phyloP scores from a whole-genome alignment of 2,329 filamentous ascomycete species.

The Alternaria sp. region DNA sequence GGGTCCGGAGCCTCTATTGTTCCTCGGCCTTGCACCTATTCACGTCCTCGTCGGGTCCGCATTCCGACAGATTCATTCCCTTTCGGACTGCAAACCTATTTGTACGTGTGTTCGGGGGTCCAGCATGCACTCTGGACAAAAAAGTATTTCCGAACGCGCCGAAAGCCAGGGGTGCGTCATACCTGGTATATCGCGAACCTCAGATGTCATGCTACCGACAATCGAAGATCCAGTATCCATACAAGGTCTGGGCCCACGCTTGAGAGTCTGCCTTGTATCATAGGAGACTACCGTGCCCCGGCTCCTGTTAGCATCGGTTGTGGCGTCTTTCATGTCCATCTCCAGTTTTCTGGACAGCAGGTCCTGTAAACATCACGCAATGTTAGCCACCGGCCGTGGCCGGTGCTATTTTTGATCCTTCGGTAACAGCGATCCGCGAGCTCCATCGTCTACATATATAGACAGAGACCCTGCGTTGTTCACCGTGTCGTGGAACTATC shows the following conservation, averaged over 20 bases:
- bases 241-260: not conserved
- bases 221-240: not conserved
- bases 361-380: conserved; percentile 13
- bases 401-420: conserved; percentile 34
- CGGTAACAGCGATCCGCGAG: conserved; percentile 9
- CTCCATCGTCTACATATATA: conserved; percentile 26
- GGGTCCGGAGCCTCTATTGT: conserved; percentile 27
- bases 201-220: not conserved
- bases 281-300: conserved; percentile 3
- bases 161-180: conserved; percentile 15
- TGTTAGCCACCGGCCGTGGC: conserved; percentile 18
- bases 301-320: conserved; percentile 4
- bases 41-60: not conserved
- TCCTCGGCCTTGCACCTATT: conserved; percentile 14
- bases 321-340: conserved; percentile 12
- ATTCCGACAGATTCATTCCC: not conserved
- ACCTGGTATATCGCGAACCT: not conserved
- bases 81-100: not conserved
- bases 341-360: conserved; percentile 24
- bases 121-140: not conserved
- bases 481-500: conserved; percentile 19
- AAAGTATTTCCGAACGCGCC: conserved; percentile 4
- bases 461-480: conserved; percentile 11
- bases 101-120: conserved; percentile 3
- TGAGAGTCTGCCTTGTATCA: not conserved